Percentiles rank a stretch among this genome's conserved stretches.
phyloP scores from a whole-genome alignment of 257 asterid species.

The Scutellaria baicalensis region DNA sequence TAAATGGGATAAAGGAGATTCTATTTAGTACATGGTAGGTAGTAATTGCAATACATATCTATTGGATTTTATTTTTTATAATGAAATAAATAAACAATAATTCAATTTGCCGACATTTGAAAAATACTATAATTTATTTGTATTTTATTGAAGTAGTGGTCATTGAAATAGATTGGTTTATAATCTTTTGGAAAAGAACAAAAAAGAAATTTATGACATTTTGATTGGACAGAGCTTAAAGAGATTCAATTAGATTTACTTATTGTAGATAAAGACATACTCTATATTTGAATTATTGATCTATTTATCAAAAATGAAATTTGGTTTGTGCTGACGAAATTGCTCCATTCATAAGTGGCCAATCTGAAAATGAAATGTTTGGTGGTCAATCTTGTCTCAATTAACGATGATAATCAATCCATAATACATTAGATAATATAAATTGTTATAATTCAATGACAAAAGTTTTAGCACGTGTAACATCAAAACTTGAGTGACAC shows the following conservation, averaged over 20 bases:
- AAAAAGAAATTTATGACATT: no score
- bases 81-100: slow-evolving; percentile 3
- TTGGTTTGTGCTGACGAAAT: slow-evolving; percentile 1
- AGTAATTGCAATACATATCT: not conserved
- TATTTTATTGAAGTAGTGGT: not conserved
- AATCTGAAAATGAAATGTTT: slow-evolving; percentile 5
- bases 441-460: no score
- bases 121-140: not conserved
- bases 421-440: no score
- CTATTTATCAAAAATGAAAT: not conserved
- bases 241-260: slow-evolving; percentile 5
- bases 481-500: no score
- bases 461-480: no score
- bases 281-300: not conserved
- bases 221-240: slow-evolving; percentile 4
- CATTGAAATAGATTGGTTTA: not conserved
- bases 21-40: no score
- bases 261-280: not conserved
- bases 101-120: slow-evolving; percentile 10
- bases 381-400: not conserved
- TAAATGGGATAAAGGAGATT: no score
- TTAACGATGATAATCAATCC: no score
- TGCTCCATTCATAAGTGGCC: slow-evolving; percentile 3
- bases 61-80: not conserved
- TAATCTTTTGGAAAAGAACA: no score